These are phyloP conservation scores for Penicillium hesseltinei DNA, from an alignment of 2,329 filamentous ascomycete species.

Conservation along the genomic window DNA sequence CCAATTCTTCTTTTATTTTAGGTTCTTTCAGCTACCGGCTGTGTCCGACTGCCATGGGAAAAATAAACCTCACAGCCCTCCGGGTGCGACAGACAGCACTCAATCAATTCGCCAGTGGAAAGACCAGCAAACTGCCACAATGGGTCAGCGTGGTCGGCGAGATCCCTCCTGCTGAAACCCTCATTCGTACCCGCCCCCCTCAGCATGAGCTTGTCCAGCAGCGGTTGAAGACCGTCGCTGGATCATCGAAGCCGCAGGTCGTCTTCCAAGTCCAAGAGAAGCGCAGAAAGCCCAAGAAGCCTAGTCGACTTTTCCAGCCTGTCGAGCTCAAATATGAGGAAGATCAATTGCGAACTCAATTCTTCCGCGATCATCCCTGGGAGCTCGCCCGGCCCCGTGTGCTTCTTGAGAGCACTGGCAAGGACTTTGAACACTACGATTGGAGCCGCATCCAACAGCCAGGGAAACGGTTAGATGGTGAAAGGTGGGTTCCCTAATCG, in stretches of 20 bases:
- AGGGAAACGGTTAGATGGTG: conserved; percentile 75
- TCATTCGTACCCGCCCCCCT: conserved; percentile 57
- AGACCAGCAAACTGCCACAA: conserved; percentile 36
- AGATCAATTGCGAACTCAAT: conserved; percentile 73
- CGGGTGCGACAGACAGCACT: conserved; percentile 46
- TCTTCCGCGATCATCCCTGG: conserved; percentile 96
- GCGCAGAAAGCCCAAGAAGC: conserved; percentile 56
- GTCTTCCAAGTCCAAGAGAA: conserved; percentile 38
- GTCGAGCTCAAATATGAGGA: conserved; percentile 76
- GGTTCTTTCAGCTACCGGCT: not conserved
- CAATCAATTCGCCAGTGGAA: conserved; percentile 37
- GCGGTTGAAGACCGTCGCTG: conserved; percentile 35
- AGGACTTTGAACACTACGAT: conserved; percentile 71
- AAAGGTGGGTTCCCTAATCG: conserved; percentile 60
- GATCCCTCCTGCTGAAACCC: conserved; percentile 59
- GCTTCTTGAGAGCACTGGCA: conserved; percentile 80
- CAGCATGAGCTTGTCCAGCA: conserved; percentile 44
- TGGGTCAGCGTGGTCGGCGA: conserved; percentile 59
- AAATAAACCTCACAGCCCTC: conserved; percentile 48
- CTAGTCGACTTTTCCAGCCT: conserved; percentile 77
- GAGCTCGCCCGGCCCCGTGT: conserved; percentile 86
- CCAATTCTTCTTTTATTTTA: not conserved
- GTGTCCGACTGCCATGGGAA: conserved; percentile 40
- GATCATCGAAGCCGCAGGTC: conserved; percentile 32
- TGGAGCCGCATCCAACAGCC: conserved; percentile 78